Conservation (phyloP, 139 green algal species). For the Chlorella ohadii region DNA sequence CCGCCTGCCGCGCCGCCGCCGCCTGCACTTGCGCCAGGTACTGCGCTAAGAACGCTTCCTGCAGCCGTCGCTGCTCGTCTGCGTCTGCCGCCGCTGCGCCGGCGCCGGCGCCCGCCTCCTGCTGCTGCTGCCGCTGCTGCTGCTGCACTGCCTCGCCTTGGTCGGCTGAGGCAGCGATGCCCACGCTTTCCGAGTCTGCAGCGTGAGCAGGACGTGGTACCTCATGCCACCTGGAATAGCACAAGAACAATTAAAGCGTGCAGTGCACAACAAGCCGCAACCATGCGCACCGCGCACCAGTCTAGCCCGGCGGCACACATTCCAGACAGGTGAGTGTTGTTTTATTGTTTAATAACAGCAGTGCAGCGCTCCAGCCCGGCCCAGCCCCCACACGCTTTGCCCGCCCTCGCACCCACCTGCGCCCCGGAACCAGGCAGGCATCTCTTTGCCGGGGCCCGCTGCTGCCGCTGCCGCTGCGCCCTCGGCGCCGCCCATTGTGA, state of each 20-base stretch:
- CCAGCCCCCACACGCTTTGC: too few relatives aligned
- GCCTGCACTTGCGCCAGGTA: conserved; percentile 44
- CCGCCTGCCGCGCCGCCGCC: neutral
- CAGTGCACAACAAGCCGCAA: too few relatives aligned
- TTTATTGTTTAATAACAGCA: too few relatives aligned
- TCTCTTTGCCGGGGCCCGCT: conserved; percentile 38
- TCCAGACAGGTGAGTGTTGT: too few relatives aligned
- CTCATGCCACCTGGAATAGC: too few relatives aligned
- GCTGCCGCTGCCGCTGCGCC: conserved; percentile 8
- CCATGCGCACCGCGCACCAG: too few relatives aligned
- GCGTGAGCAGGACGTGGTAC: too few relatives aligned
- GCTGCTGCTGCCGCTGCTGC: conserved; percentile 21
- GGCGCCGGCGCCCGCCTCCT: neutral
- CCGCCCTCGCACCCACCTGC: conserved; percentile 7
- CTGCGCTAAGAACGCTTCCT: conserved; percentile 44
- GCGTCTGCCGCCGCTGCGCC: neutral
- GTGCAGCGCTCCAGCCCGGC: too few relatives aligned
- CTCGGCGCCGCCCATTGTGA: neutral
- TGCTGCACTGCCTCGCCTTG: conserved; percentile 27
- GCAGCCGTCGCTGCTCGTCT: conserved; percentile 26
- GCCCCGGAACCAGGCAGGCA: conserved; percentile 48
- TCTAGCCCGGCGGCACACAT: too few relatives aligned
- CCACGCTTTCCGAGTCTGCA: conserved; percentile 30
- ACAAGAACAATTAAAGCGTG: too few relatives aligned
- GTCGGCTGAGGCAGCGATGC: neutral